Base-by-base conservation (phyloP, 257 asterid species). In the Parsonsia alboflavescens region DNA sequence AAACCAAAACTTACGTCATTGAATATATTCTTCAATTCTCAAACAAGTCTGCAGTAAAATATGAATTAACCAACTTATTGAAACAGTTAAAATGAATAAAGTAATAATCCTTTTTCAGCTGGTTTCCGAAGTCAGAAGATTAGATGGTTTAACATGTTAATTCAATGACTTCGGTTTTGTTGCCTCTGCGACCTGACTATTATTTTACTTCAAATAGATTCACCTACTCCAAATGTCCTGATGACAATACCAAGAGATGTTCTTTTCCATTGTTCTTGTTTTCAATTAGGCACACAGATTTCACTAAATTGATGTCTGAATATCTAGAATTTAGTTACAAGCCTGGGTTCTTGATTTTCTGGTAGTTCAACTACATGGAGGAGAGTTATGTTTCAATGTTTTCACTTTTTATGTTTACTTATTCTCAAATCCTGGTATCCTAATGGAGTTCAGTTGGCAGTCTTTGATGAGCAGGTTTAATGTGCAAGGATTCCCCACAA, bases 401-500 rank as follows among this genome's bases (percentile, higher is more conserved):
- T 64, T 63, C 44, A 52, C 28, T 10, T 59, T 68, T 19, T 62
- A 33, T 24, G 48, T 58, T 36, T n/a, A 26, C 22, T 74, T 24
- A 46, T 39, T 65, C 39, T 16, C n/a, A 57, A 33, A 46, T 19
- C 17, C 22, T 36, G 16, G 77, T 54, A 71, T 73, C 80, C 90
- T 93, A 77, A 93, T 77, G 63, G 58, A 50, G 78, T 67, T n/a
- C 61, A 74, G 78, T 72, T 86, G 46, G 78, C 96, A 93, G 99
- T 92, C 99, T 85, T 81, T 94, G 82, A 89, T 89, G 99, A 86
- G 99, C 96, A 94, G 97, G 90, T 94, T 78, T 85, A 90, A 78
- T 16, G 99, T 94, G 69, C 88, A 94, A 89, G 99, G 97, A 78
- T 94, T 94, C 83, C 99, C 99, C 24, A 94, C 97, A 30, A 94